Base-by-base conservation (phyloP, 306 rosid species). In the Comarum palustre region DNA sequence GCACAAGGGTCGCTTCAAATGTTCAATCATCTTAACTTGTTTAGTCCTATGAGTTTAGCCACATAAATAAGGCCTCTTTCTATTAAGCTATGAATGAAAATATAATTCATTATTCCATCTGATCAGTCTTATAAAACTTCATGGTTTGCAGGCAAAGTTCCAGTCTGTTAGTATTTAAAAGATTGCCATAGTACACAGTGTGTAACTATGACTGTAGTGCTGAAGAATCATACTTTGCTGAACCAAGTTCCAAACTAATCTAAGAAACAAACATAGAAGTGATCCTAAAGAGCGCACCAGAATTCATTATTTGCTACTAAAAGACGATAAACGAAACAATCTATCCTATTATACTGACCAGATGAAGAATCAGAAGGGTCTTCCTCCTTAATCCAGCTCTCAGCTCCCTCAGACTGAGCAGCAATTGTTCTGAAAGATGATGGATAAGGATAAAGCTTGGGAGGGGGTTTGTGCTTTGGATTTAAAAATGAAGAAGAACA, bases 321-420 rank as follows among this genome's bases (percentile, higher is more conserved):
- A 70, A 69, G 25, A 5, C 27, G 29, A 16, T n/a, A 13, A 16
- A 36, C 7, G 34, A 58, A 58, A 17, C 48, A 29, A 29, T 17
- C n/a, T n/a, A 1, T 27, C 54, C 2, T 31, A 57, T 1, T 19
- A 52, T 8, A 58, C 78, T 79, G 70, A 90, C 92, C 90, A 60
- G 95, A 84, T 64, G 75, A 55, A 58, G 88, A 79, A 48, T 75
- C 25, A 79, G 88, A 66, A 48, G 82, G 52, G 51, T 84, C 92
- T 45, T 87, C 86, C 67, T 81, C 90, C 34, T 80, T 60, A 50
- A 87, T 16, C 59, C 87, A 82, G 57, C 84, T 66, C 63, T 85
- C 90, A 51, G 92, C 55, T 14, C 84, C 80, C 69, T 85, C 91
- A 10, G 98, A 84, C 69, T 77, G 92, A 68, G 88, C 88, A 76